phyloP scores from a whole-genome alignment of 805 yeast genomes.

The Zygoascus flipseniorum region DNA sequence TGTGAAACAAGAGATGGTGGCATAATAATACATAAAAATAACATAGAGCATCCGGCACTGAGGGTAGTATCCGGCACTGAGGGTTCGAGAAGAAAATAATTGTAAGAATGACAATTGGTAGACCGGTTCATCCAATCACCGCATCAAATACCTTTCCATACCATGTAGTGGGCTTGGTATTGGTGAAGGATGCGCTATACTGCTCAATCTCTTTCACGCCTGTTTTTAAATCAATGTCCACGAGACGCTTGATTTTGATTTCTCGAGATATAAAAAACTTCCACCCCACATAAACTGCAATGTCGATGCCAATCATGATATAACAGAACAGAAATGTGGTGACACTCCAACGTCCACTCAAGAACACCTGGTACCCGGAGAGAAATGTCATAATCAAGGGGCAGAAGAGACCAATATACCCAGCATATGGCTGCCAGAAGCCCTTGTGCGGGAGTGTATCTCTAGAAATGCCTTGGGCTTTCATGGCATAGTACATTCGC shows the following conservation, averaged over 20 bases:
- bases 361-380: slow-evolving; percentile 64
- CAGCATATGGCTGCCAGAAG: slow-evolving; percentile 54
- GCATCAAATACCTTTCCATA: slow-evolving; percentile 7
- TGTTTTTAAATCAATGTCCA: slow-evolving; percentile 59
- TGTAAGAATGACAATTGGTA: background rate
- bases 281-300: slow-evolving; percentile 51
- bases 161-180: slow-evolving; percentile 16
- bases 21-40: too few species aligned
- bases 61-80: too few species aligned
- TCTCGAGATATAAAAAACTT: slow-evolving; percentile 18
- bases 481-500: slow-evolving; percentile 58
- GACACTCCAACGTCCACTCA: slow-evolving; percentile 33
- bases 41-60: too few species aligned
- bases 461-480: slow-evolving; percentile 54
- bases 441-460: slow-evolving; percentile 71
- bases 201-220: slow-evolving; percentile 59
- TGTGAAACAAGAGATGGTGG: too few species aligned
- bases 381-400: slow-evolving; percentile 51
- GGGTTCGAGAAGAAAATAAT: too few species aligned
- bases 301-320: slow-evolving; percentile 42
- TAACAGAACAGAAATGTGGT: slow-evolving; percentile 61
- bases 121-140: slow-evolving; percentile 8
- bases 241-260: slow-evolving; percentile 10
- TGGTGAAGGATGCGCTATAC: slow-evolving; percentile 41
- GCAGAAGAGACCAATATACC: slow-evolving; percentile 52